Evolutionary conservation across 2,329 filamentous ascomycete genomes (phyloP).

Genomic region (Escovopsis weberi): DNA sequence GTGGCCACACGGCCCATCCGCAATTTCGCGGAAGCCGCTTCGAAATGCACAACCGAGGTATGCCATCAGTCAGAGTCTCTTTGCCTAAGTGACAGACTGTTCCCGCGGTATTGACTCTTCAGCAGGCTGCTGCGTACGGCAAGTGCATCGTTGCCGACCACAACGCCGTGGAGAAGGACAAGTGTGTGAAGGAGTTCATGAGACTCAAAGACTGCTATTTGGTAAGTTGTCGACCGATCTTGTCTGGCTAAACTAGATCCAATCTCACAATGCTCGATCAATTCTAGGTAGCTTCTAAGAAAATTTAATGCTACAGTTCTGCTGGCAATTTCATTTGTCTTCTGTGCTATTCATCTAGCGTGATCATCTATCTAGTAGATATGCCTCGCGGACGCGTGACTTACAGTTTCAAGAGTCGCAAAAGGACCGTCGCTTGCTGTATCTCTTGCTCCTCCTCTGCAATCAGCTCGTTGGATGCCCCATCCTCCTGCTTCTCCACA

Average conservation of each 20-base stretch:
- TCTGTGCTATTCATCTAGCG: constrained; percentile 1
- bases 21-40: constrained; percentile 38
- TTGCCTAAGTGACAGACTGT: neutral
- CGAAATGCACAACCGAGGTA: constrained; percentile 42
- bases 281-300: constrained; percentile 3
- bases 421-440: constrained; percentile 64
- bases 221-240: neutral
- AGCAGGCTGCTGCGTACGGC: constrained; percentile 69
- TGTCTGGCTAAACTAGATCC: neutral
- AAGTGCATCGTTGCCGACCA: constrained; percentile 87
- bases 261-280: constrained; percentile 1
- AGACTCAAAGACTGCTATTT: constrained; percentile 69
- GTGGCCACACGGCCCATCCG: constrained; percentile 32
- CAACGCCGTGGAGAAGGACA: constrained; percentile 79
- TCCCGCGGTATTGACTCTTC: neutral
- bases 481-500: constrained; percentile 36
- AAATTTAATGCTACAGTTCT: neutral
- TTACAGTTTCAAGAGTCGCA: constrained; percentile 63
- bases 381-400: neutral
- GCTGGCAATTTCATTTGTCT: constrained; percentile 1
- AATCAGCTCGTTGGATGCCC: constrained; percentile 36
- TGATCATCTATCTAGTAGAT: neutral
- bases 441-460: constrained; percentile 75
- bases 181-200: constrained; percentile 76
- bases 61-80: constrained; percentile 3